Conservation (phyloP, 768 basidiomycete species). For the Glaciozyma martinii region DNA sequence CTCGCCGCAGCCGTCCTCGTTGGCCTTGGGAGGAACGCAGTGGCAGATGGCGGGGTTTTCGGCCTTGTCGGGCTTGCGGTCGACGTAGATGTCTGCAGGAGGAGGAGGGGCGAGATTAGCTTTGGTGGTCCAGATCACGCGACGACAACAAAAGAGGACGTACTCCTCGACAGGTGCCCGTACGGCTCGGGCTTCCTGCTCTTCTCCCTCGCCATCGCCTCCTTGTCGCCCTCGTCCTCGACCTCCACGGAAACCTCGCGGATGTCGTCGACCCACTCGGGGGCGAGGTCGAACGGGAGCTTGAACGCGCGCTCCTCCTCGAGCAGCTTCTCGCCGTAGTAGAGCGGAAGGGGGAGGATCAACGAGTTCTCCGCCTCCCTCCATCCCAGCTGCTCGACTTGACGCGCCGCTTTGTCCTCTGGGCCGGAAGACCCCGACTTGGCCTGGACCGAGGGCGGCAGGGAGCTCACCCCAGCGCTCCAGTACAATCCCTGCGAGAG, state of each 20-base stretch:
- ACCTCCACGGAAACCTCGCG: background rate
- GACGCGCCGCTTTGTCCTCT: background rate
- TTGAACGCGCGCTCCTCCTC: constrained; percentile 7
- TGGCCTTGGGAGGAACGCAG: constrained; percentile 1
- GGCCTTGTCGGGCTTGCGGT: constrained; percentile 16
- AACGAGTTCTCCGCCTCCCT: background rate
- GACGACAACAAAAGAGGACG: background rate
- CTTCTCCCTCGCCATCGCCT: constrained; percentile 1
- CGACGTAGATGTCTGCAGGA: constrained; percentile 17
- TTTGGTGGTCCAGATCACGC: background rate
- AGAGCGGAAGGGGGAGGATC: constrained; percentile 12
- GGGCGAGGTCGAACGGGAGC: constrained; percentile 17
- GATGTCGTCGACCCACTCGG: constrained; percentile 9
- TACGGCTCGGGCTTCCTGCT: constrained; percentile 20
- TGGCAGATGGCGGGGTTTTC: constrained; percentile 15
- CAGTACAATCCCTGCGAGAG: constrained; percentile 9
- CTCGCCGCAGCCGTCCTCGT: constrained; percentile 7
- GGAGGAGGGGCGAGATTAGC: background rate
- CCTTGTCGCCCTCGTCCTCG: background rate
- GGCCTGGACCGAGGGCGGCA: background rate
- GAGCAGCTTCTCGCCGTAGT: constrained; percentile 10
- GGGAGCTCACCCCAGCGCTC: background rate
- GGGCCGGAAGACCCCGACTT: background rate
- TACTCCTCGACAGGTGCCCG: constrained; percentile 11
- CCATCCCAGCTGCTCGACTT: background rate